Evolutionary conservation across 495 filamentous ascomycete species (phyloP).

Genomic region (Aspergillus sclerotioniger): DNA sequence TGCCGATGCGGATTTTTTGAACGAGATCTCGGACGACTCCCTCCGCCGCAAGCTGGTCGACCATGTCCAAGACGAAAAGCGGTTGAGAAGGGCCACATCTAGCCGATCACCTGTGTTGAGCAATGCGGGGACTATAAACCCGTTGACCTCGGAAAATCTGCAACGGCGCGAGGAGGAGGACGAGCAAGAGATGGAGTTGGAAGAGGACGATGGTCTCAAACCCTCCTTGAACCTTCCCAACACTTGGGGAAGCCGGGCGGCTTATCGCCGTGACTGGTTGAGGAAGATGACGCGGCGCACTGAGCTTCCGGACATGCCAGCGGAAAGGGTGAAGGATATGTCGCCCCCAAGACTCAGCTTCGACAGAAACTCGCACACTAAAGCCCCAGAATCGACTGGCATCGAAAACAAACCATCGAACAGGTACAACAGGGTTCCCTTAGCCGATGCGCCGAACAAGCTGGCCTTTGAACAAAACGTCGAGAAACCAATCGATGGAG

Average conservation of each 20-base stretch:
- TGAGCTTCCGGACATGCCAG: constrained; percentile 25
- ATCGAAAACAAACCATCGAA: constrained; percentile 20
- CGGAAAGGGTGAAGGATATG: constrained; percentile 7
- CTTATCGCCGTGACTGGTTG: constrained; percentile 53
- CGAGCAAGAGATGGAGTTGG: constrained; percentile 13
- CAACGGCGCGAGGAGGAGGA: constrained; percentile 43
- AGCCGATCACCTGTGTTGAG: constrained; percentile 47
- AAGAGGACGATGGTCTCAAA: constrained; percentile 39
- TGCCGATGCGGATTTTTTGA: constrained; percentile 28
- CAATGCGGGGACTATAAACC: constrained; percentile 35
- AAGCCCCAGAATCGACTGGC: constrained; percentile 2
- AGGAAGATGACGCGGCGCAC: constrained; percentile 32
- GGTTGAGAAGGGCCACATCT: constrained; percentile 42
- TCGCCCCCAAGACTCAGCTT: constrained; percentile 13
- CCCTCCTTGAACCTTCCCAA: constrained; percentile 55
- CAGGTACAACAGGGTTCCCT: constrained; percentile 11
- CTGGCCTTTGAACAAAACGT: constrained; percentile 25
- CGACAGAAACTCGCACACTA: constrained; percentile 15
- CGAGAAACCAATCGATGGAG: constrained; percentile 30
- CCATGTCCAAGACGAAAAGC: constrained; percentile 44
- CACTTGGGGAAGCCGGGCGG: constrained; percentile 59
- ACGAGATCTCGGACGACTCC: constrained; percentile 31
- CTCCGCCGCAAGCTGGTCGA: constrained; percentile 35
- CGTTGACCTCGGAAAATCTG: constrained; percentile 46
- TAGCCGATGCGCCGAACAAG: constrained; percentile 24